Percentiles rank a stretch among this genome's conserved stretches.
phyloP scores from a whole-genome alignment of 164 flowering plant genomes.

The Berberis vulgaris region DNA sequence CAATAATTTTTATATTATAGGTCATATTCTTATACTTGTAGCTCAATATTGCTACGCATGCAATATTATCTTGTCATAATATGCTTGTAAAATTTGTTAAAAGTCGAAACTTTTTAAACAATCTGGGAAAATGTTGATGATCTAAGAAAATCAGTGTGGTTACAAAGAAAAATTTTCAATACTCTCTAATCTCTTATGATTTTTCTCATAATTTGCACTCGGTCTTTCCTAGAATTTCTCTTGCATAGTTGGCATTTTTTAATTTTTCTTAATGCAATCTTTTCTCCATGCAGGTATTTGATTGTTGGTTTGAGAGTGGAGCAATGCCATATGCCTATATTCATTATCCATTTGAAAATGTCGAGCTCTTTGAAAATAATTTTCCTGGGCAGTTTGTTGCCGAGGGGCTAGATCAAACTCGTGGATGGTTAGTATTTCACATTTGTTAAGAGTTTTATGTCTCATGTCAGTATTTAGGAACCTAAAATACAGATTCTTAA shows the following conservation, averaged over 20 bases:
- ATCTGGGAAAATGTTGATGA: no score
- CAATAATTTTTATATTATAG: no score
- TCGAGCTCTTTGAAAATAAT: constrained; percentile 77
- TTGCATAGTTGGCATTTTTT: neutral
- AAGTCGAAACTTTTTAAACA: no score
- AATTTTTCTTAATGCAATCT: neutral
- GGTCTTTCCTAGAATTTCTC: neutral
- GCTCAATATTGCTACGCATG: no score
- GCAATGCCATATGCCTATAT: constrained; percentile 98
- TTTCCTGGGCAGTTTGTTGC: constrained; percentile 99
- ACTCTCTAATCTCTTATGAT: no score
- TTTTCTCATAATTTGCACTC: no score
- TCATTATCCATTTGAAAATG: constrained; percentile 97
- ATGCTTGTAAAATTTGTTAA: no score
- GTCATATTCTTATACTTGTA: no score
- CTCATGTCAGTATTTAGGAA: neutral
- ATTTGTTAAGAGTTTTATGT: neutral
- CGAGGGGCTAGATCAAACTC: constrained; percentile 98
- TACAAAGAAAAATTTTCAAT: no score
- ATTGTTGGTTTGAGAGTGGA: constrained; percentile 99
- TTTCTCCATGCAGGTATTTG: constrained; percentile 63
- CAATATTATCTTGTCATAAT: no score
- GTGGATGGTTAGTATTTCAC: constrained; percentile 75
- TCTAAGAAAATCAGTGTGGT: no score
- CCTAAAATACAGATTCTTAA: neutral